Base-by-base conservation (phyloP, 179 eudicot genomes). In the Sideroxylon spinosum region DNA sequence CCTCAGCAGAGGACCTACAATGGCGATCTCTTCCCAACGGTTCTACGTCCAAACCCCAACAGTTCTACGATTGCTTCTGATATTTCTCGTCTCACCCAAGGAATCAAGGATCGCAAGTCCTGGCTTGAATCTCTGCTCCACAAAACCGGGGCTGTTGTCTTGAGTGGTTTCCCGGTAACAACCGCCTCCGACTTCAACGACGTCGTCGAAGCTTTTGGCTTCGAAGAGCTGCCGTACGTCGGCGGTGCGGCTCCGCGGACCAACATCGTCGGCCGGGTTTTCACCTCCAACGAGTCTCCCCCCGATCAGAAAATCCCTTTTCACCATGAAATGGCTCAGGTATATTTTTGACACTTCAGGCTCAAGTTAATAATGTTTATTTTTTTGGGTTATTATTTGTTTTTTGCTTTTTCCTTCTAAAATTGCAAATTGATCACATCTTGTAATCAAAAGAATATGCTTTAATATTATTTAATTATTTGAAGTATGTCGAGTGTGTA, bases 281-380 rank as follows among this genome's bases (percentile, higher is more conserved):
- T 90, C 73, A 93, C 98, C 0, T 93, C 98, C n/a, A 93, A 94
- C 73, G 98, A 92, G 71, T 86, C 95, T 11, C 98, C 98, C 0
- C 95, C 97, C 68, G 87, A 90, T 82, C 92, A 89, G 81, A 94
- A 91, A 62, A 94, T 94, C 83, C 95, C 89, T 19, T 94, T 94
- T 62, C 98, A 94, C 63, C 98, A 94, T 68, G 98, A 94, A 73
- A 86, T 94, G 95, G 92, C 98, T 84, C 93, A 89, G 87, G 97
- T 92, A 60, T 26, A 0, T 17, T 61, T 2, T 48, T 17, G 17
- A 14, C 26, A 9, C 7, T 37, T 0, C 25, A 7, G 55, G 55
- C 55, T 29, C 55, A 2, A 2, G 4, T 50, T 50, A 2, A 50
- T 50, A 8, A 9, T 12, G 3, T 50, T 50, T 50, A n/a, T 50